phyloP scores from a whole-genome alignment of 768 basidiomycete species.

The Chalciporus piperatus region DNA sequence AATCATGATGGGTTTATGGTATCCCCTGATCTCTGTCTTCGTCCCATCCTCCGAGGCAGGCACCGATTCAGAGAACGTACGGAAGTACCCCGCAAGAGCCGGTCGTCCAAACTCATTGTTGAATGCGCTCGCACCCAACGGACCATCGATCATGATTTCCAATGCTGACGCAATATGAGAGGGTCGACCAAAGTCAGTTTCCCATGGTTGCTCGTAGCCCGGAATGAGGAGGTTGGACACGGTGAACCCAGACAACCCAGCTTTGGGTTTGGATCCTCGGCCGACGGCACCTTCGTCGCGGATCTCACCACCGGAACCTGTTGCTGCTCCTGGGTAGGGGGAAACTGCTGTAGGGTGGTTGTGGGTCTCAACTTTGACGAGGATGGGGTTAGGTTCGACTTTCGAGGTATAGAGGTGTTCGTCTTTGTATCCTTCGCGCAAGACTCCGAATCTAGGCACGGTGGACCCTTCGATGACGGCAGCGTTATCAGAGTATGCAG shows the following conservation, averaged over 20 bases:
- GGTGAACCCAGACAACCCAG: conserved; percentile 89
- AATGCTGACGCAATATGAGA: conserved; percentile 87
- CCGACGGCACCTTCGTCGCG: conserved; percentile 97
- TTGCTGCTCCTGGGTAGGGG: conserved; percentile 97
- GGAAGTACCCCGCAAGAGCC: conserved; percentile 89
- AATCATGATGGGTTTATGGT: conserved; percentile 99
- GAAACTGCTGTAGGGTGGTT: conserved; percentile 99
- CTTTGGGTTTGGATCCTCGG: conserved; percentile 93
- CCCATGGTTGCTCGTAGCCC: conserved; percentile 91
- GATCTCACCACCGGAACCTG: conserved; percentile 97
- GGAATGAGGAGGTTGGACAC: conserved; percentile 93
- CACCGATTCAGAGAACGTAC: conserved; percentile 85
- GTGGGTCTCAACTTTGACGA: conserved; percentile 98
- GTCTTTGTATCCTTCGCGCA: conserved; percentile 24
- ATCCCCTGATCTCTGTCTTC: conserved; percentile 75
- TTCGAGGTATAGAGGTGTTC: conserved; percentile 51
- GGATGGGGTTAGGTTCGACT: conserved; percentile 77
- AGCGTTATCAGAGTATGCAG: conserved; percentile 97
- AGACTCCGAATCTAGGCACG: conserved; percentile 72
- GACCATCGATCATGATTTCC: conserved; percentile 97
- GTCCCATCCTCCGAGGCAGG: conserved; percentile 48
- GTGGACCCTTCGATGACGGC: conserved; percentile 78
- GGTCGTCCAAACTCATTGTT: conserved; percentile 99
- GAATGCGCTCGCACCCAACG: conserved; percentile 92
- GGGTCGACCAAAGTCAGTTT: conserved; percentile 89